phyloP scores from a whole-genome alignment of 108 stramenopile genomes.

The Discostella stelligeroides region DNA sequence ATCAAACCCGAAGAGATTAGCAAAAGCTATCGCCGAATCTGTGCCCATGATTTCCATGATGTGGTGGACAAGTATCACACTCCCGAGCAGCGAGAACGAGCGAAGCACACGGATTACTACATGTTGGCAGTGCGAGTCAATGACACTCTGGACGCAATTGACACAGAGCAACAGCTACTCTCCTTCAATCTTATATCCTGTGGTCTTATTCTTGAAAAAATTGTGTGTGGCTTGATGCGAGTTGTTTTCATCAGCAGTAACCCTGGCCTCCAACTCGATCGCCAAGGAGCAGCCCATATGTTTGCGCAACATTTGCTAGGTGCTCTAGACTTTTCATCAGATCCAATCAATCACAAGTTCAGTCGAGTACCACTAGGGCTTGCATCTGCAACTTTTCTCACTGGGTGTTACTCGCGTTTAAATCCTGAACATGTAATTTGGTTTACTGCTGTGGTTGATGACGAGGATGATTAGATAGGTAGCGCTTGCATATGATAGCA shows the following conservation, averaged over 20 bases:
- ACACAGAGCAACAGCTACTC: conserved; percentile 24
- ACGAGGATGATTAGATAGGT: too few relatives aligned
- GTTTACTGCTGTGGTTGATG: too few relatives aligned
- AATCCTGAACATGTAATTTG: not conserved
- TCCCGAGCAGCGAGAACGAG: conserved; percentile 40
- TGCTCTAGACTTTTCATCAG: conserved; percentile 27
- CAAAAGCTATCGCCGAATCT: conserved; percentile 44
- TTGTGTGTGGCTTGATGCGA: conserved; percentile 38
- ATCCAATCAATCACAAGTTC: conserved; percentile 16
- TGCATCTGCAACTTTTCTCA: conserved; percentile 12
- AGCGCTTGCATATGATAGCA: too few relatives aligned
- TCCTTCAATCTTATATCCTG: conserved; percentile 33
- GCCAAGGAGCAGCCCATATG: conserved; percentile 1
- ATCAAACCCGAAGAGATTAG: conserved; percentile 44
- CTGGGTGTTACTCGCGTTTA: not conserved
- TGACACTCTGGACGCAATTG: conserved; percentile 51
- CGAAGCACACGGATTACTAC: conserved; percentile 30
- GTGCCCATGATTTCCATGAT: conserved; percentile 44
- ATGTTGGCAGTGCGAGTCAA: conserved; percentile 39
- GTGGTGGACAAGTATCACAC: conserved; percentile 56
- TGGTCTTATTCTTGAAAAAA: conserved; percentile 44
- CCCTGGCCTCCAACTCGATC: not conserved
- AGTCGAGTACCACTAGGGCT: conserved; percentile 10
- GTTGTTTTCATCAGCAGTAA: conserved; percentile 21
- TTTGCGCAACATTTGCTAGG: conserved; percentile 32